These are phyloP conservation scores for Malassezia sympodialis DNA, from an alignment of 1,284 basidiomycete species.

Conservation along the genomic window DNA sequence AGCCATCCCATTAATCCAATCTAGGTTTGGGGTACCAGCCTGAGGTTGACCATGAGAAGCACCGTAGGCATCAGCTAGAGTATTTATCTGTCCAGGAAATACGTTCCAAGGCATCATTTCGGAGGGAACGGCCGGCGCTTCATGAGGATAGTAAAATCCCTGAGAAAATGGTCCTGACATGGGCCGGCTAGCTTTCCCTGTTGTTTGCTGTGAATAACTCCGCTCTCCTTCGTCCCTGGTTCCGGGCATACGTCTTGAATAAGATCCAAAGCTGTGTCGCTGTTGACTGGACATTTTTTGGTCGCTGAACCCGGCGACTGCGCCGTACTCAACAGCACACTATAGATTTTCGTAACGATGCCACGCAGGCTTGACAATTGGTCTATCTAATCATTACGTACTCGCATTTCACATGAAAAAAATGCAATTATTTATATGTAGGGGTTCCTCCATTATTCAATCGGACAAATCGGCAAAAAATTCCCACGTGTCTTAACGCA, in stretches of 20 bases:
- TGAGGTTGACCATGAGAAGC: conserved; percentile 17
- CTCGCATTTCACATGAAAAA: neutral
- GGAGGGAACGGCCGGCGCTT: neutral
- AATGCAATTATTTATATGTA: neutral
- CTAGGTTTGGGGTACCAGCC: neutral
- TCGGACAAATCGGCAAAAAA: neutral
- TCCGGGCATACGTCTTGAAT: neutral
- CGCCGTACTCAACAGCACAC: neutral
- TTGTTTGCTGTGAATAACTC: neutral
- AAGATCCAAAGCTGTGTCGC: neutral
- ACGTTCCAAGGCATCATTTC: conserved; percentile 10
- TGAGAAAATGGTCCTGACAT: neutral
- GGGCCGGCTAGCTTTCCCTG: neutral
- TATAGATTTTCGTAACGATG: neutral
- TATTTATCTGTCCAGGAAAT: neutral
- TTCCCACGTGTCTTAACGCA: no score
- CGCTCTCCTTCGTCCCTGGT: no score
- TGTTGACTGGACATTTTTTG: neutral
- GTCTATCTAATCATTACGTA: neutral
- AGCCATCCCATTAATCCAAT: conserved; percentile 11
- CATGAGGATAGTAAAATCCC: neutral
- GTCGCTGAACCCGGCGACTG: neutral
- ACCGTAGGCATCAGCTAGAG: conserved; percentile 14
- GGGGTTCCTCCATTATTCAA: neutral
- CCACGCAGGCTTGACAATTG: neutral